phyloP scores from a whole-genome alignment of 1,284 basidiomycete species.

The Moniliophthora roreri region DNA sequence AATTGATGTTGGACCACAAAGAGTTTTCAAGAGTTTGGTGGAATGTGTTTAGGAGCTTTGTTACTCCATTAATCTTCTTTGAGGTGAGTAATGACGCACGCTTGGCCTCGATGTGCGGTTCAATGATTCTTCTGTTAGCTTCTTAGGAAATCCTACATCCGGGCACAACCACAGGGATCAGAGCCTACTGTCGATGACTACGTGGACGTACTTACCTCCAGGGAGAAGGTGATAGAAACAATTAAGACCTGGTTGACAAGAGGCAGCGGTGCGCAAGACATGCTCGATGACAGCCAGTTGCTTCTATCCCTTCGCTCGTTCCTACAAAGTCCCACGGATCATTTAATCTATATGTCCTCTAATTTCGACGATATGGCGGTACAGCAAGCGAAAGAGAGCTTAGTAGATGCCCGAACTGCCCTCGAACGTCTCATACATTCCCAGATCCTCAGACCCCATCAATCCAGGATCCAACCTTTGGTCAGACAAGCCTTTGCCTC shows the following conservation, averaged over 20 bases:
- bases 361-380: slow-evolving; percentile 41
- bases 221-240: slow-evolving; percentile 61
- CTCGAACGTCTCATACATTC: slow-evolving; percentile 50
- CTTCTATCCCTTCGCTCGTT: slow-evolving; percentile 57
- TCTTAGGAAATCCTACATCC: slow-evolving; percentile 69
- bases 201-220: slow-evolving; percentile 39
- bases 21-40: slow-evolving; percentile 80
- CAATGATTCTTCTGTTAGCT: slow-evolving; percentile 42
- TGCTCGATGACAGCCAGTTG: slow-evolving; percentile 67
- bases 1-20: slow-evolving; percentile 64
- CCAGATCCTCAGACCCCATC: slow-evolving; percentile 61
- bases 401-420: slow-evolving; percentile 43
- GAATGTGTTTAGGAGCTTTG: slow-evolving; percentile 76
- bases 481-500: slow-evolving; percentile 22
- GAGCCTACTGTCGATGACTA: slow-evolving; percentile 39
- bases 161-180: slow-evolving; percentile 39
- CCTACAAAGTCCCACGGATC: slow-evolving; percentile 48
- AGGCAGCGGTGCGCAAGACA: slow-evolving; percentile 74
- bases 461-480: slow-evolving; percentile 27
- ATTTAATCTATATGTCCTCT: slow-evolving; percentile 40
- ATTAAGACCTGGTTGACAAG: slow-evolving; percentile 68
- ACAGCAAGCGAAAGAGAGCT: slow-evolving; percentile 41
- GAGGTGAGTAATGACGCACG: slow-evolving; percentile 54
- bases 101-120: slow-evolving; percentile 1
- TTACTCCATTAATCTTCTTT: slow-evolving; percentile 77